phyloP scores from a whole-genome alignment of 78 protist species.

The Dictyostelium purpureum region DNA sequence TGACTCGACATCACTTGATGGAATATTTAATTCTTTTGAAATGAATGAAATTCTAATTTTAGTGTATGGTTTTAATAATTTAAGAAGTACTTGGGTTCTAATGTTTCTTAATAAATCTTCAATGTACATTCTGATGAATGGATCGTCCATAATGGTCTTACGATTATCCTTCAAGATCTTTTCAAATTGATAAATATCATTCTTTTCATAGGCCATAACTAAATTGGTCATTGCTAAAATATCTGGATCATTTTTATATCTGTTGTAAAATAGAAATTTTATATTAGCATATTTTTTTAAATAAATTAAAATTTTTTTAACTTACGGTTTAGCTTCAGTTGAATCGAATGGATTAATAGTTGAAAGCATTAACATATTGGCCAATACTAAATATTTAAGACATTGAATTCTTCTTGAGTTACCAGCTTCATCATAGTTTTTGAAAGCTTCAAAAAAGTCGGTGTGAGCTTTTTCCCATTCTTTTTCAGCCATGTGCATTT shows the following conservation, averaged over 20 bases:
- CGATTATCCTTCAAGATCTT: constrained; percentile 85
- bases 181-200: constrained; percentile 93
- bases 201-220: constrained; percentile 82
- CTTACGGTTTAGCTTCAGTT: constrained; percentile 94
- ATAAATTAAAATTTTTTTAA: not conserved
- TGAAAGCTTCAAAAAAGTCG: constrained; percentile 99
- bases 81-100: constrained; percentile 92
- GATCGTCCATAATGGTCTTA: constrained; percentile 91
- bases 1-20: constrained; percentile 91
- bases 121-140: constrained; percentile 91
- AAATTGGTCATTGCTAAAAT: constrained; percentile 95
- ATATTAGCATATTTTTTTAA: not conserved
- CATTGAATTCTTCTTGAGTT: constrained; percentile 90
- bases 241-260: constrained; percentile 95
- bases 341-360: constrained; percentile 95
- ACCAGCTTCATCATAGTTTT: constrained; percentile 96
- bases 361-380: constrained; percentile 92
- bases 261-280: not conserved
- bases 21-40: constrained; percentile 87
- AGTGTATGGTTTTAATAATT: constrained; percentile 95
- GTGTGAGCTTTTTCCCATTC: constrained; percentile 91
- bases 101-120: constrained; percentile 88
- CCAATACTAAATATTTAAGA: constrained; percentile 95
- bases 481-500: constrained; percentile 95
- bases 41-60: constrained; percentile 90